These are phyloP conservation scores for Solanum infundibuliforme DNA, from an alignment of 257 asterid genomes.

Conservation along the genomic window DNA sequence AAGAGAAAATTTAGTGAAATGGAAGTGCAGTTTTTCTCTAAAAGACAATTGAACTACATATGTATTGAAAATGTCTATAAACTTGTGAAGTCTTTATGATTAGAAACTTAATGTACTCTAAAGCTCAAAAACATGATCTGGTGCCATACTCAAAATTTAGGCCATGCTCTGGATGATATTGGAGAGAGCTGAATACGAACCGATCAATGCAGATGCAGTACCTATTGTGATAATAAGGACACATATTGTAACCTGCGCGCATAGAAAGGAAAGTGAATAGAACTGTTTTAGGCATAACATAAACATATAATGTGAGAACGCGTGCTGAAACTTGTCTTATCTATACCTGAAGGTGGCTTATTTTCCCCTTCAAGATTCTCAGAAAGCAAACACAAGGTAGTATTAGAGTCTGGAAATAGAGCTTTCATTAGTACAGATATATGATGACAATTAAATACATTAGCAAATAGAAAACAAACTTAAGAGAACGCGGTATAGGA, in stretches of 20 bases:
- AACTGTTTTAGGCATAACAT: not conserved
- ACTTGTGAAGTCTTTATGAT: not conserved
- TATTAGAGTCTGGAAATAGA: conserved; percentile 44
- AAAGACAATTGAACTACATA: not conserved
- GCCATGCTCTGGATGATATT: conserved; percentile 10
- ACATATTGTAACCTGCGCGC: conserved; percentile 13
- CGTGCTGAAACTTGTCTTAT: not conserved
- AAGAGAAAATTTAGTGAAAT: not conserved
- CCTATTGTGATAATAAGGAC: conserved; percentile 14
- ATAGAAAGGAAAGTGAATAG: conserved; percentile 1
- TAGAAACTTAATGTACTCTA: not conserved
- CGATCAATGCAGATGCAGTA: conserved; percentile 7
- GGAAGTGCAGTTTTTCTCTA: not conserved
- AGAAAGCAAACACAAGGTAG: conserved; percentile 73
- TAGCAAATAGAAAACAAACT: not conserved
- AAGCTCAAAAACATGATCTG: not conserved
- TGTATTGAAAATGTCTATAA: not conserved
- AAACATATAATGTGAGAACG: not conserved
- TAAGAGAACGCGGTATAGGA: not conserved
- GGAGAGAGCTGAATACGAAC: conserved; percentile 20
- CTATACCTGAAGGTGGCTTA: conserved; percentile 38
- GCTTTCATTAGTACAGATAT: not conserved
- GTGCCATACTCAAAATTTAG: not conserved
- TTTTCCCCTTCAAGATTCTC: conserved; percentile 53
- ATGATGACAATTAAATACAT: not conserved